Conservation (phyloP, 2,329 filamentous ascomycete genomes). For the Trichoderma asperellum region DNA sequence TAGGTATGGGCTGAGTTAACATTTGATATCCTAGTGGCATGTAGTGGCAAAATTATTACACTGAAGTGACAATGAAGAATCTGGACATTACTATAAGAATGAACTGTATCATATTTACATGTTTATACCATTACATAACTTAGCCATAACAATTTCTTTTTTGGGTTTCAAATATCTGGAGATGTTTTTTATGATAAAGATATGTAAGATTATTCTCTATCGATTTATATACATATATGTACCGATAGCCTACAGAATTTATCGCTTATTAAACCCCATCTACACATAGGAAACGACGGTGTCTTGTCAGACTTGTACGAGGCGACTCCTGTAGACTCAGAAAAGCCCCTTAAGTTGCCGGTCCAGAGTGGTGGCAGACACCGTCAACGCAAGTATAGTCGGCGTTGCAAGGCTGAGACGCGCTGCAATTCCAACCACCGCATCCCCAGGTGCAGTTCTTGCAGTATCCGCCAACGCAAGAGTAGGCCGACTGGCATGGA, state of each 20-base stretch:
- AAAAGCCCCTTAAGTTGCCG: background rate
- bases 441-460: constrained; percentile 16
- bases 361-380: constrained; percentile 16
- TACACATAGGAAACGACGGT: background rate
- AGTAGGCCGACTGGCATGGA: constrained; percentile 18
- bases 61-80: too few relatives aligned
- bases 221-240: background rate
- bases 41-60: too few relatives aligned
- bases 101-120: too few relatives aligned
- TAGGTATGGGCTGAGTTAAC: too few relatives aligned
- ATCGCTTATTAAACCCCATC: background rate
- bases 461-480: constrained; percentile 21
- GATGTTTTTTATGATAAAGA: background rate
- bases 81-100: too few relatives aligned
- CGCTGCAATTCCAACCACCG: constrained; percentile 14
- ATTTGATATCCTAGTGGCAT: too few relatives aligned
- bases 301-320: background rate
- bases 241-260: background rate
- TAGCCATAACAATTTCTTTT: too few relatives aligned
- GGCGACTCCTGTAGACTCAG: background rate
- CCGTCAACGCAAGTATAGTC: constrained; percentile 5
- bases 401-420: constrained; percentile 14
- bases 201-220: background rate
- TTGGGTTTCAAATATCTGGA: background rate
- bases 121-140: too few relatives aligned